Base-by-base conservation (phyloP, 2,329 filamentous ascomycete genomes). In the Apiospora hydei region DNA sequence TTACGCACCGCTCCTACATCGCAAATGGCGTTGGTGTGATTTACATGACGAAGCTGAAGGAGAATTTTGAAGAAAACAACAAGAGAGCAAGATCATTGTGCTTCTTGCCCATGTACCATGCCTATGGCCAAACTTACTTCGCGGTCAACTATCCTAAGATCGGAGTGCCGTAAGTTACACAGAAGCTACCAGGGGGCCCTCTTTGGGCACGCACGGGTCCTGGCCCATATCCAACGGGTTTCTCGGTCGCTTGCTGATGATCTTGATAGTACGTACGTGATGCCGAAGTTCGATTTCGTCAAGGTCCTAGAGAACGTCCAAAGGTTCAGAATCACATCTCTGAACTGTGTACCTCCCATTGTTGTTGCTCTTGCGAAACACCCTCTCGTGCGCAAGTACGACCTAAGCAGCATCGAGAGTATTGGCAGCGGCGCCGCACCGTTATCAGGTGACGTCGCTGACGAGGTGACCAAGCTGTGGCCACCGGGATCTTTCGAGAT, bases 101-200 rank as follows among this genome's bases (percentile, higher is more conserved):
- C 78, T 93, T 94, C 80, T 84, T 96, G 26, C 94, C 94, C 0
- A 89, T 95, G 83, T 95, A 93, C 77, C 92, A 94, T 78, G 91
- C 91, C 16, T 92, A 89, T 80, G 91, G 88, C 10, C 94, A 96
- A 84, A 91, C 91, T 4, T 89, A 90, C 75, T 94, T 91, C 79
- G 87, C 91, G 77, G 89, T 91, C 68, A 88, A 85, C 71, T 85
- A 86, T 13, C 84, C 89, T 1, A 86, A 87, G 67, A 80, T 88
- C 61, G 84, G 85, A n/a, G 83, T 90, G 1, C 91, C 92, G 0
- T 64, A 64, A 64, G 57, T 64, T 6, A 14, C 57, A 51, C n/a
- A 51, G 11, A 24, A 24, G 34, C 34, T 16, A 18, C 26, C 26
- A 61, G 1, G 5, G 5, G 3, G 6, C 51, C 11, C 49, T 16